Evolutionary conservation across 169 alveolate species (phyloP), one percentile per base, ranked within the genome.

Genomic region (Plasmodium blacklocki): DNA sequence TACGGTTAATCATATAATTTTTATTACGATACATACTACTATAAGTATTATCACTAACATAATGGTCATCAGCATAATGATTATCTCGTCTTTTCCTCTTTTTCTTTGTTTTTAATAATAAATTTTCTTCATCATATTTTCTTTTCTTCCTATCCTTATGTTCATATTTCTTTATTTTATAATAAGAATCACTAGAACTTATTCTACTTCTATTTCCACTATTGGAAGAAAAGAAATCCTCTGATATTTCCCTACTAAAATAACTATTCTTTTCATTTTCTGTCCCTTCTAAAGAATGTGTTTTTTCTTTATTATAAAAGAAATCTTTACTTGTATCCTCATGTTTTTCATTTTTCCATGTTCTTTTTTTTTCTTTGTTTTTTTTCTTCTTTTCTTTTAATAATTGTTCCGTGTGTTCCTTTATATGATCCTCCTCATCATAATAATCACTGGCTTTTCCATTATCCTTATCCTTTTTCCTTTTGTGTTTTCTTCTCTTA

Each of bases 341-440:
- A 43, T 29, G 73, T 11, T 59, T 56, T n/a, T 45, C 50, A n/a
- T 29, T 74, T 26, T 32, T 21, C 21, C 49, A 68, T 11, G 21
- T 66, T 19, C 56, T 32, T 68, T 26, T 59, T 66, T 52, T 80
- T 50, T 32, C 32, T 9, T 52, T 49, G 12, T 68, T 29, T 6
- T 80, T 15, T 50, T 80, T 67, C n/a, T 68, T 68, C 26, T 80
- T 32, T n/a, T 80, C 73, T 45, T 18, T 54, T 50, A 9, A n/a
- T 21, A 14, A 29, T 67, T 52, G 50, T 58, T 12, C 19, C n/a
- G 58, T 58, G n/a, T 23, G 26, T 15, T 58, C 88, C 12, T 19
- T 62, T 43, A 21, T 62, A 23, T 59, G 9, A 19, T 6, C 21
- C 14, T 59, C 21, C 0, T 26, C 29, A 3, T 15, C 29, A 19